Percentiles rank a stretch among this genome's conserved stretches.
These are phyloP conservation scores for Hypoxylon cercidicola DNA, from an alignment of 495 filamentous ascomycete species.

Conservation along the genomic window DNA sequence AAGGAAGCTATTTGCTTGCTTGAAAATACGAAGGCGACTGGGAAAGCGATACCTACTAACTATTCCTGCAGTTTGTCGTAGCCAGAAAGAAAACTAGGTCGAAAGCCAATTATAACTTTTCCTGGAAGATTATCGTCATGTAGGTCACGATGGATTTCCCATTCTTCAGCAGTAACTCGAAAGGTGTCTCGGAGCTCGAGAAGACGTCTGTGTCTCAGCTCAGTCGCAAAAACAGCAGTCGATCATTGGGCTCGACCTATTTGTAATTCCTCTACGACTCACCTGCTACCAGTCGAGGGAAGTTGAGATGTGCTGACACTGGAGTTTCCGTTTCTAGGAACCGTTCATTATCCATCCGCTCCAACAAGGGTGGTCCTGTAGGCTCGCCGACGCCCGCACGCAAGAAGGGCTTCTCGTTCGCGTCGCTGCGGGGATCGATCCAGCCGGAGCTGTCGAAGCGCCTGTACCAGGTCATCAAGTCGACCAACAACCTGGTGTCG, in stretches of 20 bases:
- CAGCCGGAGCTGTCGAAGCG: slow-evolving; percentile 87
- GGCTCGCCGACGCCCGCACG: slow-evolving; percentile 30
- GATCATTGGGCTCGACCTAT: slow-evolving; percentile 35
- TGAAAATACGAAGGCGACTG: neutral
- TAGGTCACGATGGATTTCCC: slow-evolving; percentile 48
- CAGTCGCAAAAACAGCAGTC: slow-evolving; percentile 29
- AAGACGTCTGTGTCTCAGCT: slow-evolving; percentile 33
- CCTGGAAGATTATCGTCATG: slow-evolving; percentile 34
- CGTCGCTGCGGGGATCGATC: slow-evolving; percentile 80
- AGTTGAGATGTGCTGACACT: slow-evolving; percentile 29
- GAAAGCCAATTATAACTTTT: slow-evolving; percentile 1
- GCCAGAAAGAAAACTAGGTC: slow-evolving; percentile 1
- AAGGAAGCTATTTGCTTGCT: neutral
- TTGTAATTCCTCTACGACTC: slow-evolving; percentile 43
- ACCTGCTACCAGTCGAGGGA: neutral
- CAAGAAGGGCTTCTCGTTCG: slow-evolving; percentile 72
- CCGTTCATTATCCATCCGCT: slow-evolving; percentile 66
- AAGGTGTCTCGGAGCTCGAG: slow-evolving; percentile 45
- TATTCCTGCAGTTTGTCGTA: slow-evolving; percentile 14
- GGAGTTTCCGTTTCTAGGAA: slow-evolving; percentile 47
- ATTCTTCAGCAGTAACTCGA: slow-evolving; percentile 43
- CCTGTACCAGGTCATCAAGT: slow-evolving; percentile 91
- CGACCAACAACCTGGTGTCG: slow-evolving; percentile 82
- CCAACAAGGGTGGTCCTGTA: slow-evolving; percentile 62
- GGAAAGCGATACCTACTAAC: slow-evolving; percentile 35